Base-by-base conservation (phyloP, 768 basidiomycete species). In the Plicaturopsis crispa region DNA sequence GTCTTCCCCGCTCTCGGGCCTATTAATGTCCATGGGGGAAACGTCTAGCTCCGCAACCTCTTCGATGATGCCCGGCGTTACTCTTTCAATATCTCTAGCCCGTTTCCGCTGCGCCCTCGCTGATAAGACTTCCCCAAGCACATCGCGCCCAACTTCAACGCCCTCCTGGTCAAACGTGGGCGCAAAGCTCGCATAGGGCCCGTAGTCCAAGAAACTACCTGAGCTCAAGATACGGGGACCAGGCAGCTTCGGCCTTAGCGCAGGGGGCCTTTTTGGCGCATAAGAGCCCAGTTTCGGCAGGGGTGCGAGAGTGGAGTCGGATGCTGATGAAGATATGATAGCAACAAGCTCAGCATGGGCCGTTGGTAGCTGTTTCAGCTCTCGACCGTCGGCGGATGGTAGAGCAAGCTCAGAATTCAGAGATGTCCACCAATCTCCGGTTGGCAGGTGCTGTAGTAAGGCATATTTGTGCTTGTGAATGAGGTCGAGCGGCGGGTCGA, bases 381-480 rank as follows among this genome's bases (percentile, higher is more conserved):
- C 55, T 31, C 57, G 54, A 5, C 61, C 59, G 38, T 67, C 61
- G 39, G 48, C 63, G 41, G 38, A 52, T 31, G 45, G 60, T 35
- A 48, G 63, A 23, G 53, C 63, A 39, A 51, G 54, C 39, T 56
- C 67, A 16, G 75, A 68, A 50, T 68, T 72, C 38, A 80, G 70
- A 19, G 87, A 86, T 12, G 84, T 71, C 80, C 85, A 91, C 65
- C 78, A 87, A 42, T 82, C 80, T 26, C 79, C 85, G 2, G 67
- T 71, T 1, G 88, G 84, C 5, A 91, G 65, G 42, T 78, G 80
- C 50, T 91, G 87, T 47, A 89, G 69, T 33, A 91, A 73, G 3
- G 88, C 86, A 58, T 81, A 88, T 50, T 69, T 75, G 38, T 70
- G 74, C 32, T 57, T 62, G 48, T 18, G 35, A 41, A 16, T 47